A percentile compares a stretch with the other conserved stretches of the same genome.
These are phyloP conservation scores for Geotrichum candidum DNA, from an alignment of 1,139 yeast genomes.

Conservation along the genomic window DNA sequence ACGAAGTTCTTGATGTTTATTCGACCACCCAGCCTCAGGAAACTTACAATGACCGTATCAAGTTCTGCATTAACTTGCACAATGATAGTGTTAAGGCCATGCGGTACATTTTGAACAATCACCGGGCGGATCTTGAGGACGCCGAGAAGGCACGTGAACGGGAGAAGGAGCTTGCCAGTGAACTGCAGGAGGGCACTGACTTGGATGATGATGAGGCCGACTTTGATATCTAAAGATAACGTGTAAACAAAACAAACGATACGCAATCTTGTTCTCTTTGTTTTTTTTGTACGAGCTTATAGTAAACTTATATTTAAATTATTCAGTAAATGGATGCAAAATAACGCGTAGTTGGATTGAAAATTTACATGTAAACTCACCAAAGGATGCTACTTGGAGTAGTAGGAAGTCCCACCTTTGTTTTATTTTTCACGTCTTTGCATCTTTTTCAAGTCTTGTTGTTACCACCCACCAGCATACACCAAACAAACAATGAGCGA, in stretches of 20 bases:
- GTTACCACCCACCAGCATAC: slow-evolving; percentile 2
- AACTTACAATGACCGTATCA: slow-evolving; percentile 88
- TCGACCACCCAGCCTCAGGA: slow-evolving; percentile 82
- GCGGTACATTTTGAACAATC: slow-evolving; percentile 70
- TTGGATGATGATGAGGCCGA: slow-evolving; percentile 41
- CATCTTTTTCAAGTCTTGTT: not conserved
- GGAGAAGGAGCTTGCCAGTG: slow-evolving; percentile 46
- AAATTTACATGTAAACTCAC: not conserved
- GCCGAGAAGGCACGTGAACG: slow-evolving; percentile 55
- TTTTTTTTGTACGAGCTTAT: not conserved
- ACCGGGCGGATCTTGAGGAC: slow-evolving; percentile 46
- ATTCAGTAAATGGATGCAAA: not conserved
- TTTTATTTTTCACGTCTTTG: not conserved
- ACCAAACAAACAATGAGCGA: not conserved
- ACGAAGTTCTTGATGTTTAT: slow-evolving; percentile 79
- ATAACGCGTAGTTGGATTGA: not conserved
- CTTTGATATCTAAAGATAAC: slow-evolving; percentile 29
- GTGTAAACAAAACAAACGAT: slow-evolving; percentile 1
- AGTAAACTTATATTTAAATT: not conserved
- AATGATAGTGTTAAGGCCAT: slow-evolving; percentile 91
- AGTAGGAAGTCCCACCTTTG: not conserved
- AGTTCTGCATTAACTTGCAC: slow-evolving; percentile 83
- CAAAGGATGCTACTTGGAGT: not conserved
- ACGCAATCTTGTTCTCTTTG: not conserved
- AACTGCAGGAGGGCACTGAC: slow-evolving; percentile 40